Evolutionary conservation across 495 filamentous ascomycete genomes (phyloP), one percentile per base, ranked within the genome.

Genomic region (Coniosporium apollinis): DNA sequence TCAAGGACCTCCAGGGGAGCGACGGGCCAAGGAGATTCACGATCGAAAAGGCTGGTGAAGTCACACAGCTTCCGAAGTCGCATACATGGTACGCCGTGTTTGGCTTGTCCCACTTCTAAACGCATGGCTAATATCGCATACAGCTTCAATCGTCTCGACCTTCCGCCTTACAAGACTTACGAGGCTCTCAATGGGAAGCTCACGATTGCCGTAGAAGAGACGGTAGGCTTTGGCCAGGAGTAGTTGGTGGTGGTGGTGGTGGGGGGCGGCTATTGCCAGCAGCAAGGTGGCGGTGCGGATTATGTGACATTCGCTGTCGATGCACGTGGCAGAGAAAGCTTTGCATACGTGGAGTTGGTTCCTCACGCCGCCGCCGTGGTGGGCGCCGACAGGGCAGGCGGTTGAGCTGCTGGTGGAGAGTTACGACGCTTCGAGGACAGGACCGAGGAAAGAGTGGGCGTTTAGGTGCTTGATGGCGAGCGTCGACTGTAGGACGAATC

Each of bases 1-100:
- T 99, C 70, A 99, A 99, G 66, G 89, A 99, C 62, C 66, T 99
- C 40, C 89, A 99, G 60, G 89, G 89, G 21, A 93, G 84, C 37
- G 89, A 99, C 55, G 89, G 89, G 10, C 89, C 89, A 9, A 65
- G 91, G 55, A 63, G 89, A 24, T 99, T 99, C 51, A 99, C 89
- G 5, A 94, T 99, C 51, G 89, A 99, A 58, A 96, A 96, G 60
- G 82, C 84, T 24, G 89, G 89, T 17, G 87, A 94, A 50, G 66
- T 82, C 34, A 67, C 55, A 19, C 91, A 94, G 42, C 60, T 99
- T 46, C 89, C 89, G 22, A 99, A 99, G 60, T 84, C 82, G 33
- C 89, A 99, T 55, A 99, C 89, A 41, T 99, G 89, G 86, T 93
- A 74, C 40, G 79, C n/a, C 8, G 14, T 3, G 9, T 31, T n/a